Evolutionary conservation across 106 monocot genomes (phyloP).

Genomic region (Dioscorea zingiberensis): DNA sequence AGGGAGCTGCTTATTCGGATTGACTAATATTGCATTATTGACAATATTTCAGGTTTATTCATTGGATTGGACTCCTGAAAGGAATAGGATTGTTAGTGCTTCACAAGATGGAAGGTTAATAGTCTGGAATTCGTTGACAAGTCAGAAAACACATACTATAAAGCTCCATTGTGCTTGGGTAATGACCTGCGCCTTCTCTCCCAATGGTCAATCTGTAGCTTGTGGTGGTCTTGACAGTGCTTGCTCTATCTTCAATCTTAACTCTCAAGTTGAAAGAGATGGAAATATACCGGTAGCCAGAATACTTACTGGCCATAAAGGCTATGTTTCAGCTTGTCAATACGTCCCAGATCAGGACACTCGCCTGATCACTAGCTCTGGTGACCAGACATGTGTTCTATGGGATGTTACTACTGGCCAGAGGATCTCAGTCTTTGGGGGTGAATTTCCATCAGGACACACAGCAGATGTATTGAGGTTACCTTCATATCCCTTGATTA

Average conservation of each 20-base stretch:
- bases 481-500: no score
- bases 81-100: constrained; percentile 90
- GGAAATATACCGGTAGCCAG: constrained; percentile 77
- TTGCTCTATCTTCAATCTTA: constrained; percentile 94
- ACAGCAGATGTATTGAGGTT: constrained; percentile 88
- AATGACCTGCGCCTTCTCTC: constrained; percentile 91
- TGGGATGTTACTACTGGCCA: constrained; percentile 98
- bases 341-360: constrained; percentile 85
- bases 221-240: constrained; percentile 93
- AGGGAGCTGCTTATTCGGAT: neutral
- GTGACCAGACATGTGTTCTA: constrained; percentile 89
- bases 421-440: constrained; percentile 85
- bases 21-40: neutral
- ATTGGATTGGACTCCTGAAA: constrained; percentile 89
- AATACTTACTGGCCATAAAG: constrained; percentile 88
- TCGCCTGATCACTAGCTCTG: constrained; percentile 79
- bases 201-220: constrained; percentile 84
- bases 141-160: constrained; percentile 95
- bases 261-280: constrained; percentile 74
- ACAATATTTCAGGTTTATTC: constrained; percentile 66
- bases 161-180: constrained; percentile 91
- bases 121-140: constrained; percentile 99
- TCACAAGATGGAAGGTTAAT: constrained; percentile 93
- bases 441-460: constrained; percentile 98
- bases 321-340: constrained; percentile 91